A percentile compares a stretch with the other conserved stretches of the same genome.
Evolutionary conservation across 2,329 filamentous ascomycete species (phyloP).

Genomic region (Botryotinia narcissicola): DNA sequence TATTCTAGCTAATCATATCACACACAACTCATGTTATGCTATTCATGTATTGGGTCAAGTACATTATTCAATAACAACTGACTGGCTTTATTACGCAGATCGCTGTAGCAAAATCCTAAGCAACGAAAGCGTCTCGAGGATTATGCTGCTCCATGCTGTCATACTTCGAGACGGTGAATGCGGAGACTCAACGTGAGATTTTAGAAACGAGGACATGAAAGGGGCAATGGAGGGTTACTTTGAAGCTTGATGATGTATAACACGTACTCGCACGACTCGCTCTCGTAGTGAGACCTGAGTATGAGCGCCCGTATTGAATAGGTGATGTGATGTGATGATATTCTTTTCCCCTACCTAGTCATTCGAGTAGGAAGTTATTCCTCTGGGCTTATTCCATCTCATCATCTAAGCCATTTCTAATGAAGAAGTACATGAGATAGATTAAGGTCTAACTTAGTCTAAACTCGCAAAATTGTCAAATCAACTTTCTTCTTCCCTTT

Average conservation of each 20-base stretch:
- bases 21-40: not conserved
- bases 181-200: conserved; percentile 13
- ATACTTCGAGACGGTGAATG: conserved; percentile 1
- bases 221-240: conserved; percentile 7
- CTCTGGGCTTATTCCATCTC: not conserved
- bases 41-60: not conserved
- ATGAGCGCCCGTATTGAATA: not conserved
- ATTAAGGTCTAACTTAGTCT: conserved; percentile 2
- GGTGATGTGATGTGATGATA: conserved; percentile 2
- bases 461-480: not conserved
- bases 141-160: conserved; percentile 1
- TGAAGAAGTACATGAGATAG: not conserved
- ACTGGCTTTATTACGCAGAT: not conserved
- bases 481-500: not conserved
- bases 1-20: not conserved
- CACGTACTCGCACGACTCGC: not conserved
- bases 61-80: not conserved
- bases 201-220: conserved; percentile 3
- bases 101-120: not conserved
- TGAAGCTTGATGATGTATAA: conserved; percentile 1
- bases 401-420: not conserved
- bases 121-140: not conserved
- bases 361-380: not conserved
- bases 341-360: not conserved
- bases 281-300: conserved; percentile 2